Percentiles rank a stretch among this genome's conserved stretches.
Evolutionary conservation across 2,329 filamentous ascomycete genomes (phyloP).

Genomic region (Penicillium sumatraense): DNA sequence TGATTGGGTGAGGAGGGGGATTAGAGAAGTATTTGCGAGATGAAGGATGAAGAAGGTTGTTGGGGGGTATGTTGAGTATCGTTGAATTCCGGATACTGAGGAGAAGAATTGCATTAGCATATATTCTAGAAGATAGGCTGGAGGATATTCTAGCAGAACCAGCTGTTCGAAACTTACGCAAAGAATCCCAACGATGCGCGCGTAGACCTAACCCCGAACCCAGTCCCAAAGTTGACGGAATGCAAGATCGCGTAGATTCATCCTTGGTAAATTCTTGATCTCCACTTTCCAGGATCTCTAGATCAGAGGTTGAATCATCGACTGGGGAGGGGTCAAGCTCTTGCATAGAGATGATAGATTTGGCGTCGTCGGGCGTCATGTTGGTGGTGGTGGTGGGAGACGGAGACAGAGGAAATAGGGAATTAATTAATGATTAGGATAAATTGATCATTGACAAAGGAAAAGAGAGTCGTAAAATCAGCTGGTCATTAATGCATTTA

Average conservation of each 20-base stretch:
- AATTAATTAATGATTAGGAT: constrained; percentile 9
- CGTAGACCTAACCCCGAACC: constrained; percentile 60
- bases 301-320: constrained; percentile 55
- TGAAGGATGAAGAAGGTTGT: constrained; percentile 77
- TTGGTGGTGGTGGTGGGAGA: too few species aligned
- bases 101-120: neutral
- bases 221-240: constrained; percentile 54
- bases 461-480: constrained; percentile 18
- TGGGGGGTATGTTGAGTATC: constrained; percentile 87
- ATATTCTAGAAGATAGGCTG: neutral
- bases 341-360: constrained; percentile 67
- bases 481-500: too few species aligned
- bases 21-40: constrained; percentile 78
- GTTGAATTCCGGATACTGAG: constrained; percentile 75
- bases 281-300: constrained; percentile 58
- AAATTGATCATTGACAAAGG: neutral
- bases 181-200: constrained; percentile 74
- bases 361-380: constrained; percentile 37
- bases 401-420: too few species aligned
- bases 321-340: constrained; percentile 85
- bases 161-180: constrained; percentile 61
- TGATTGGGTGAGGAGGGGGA: constrained; percentile 75
- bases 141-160: too few species aligned
- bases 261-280: too few species aligned
- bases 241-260: constrained; percentile 23